Evolutionary conservation across 2,329 filamentous ascomycete species (phyloP).

Genomic region (Colletotrichum kahawae): DNA sequence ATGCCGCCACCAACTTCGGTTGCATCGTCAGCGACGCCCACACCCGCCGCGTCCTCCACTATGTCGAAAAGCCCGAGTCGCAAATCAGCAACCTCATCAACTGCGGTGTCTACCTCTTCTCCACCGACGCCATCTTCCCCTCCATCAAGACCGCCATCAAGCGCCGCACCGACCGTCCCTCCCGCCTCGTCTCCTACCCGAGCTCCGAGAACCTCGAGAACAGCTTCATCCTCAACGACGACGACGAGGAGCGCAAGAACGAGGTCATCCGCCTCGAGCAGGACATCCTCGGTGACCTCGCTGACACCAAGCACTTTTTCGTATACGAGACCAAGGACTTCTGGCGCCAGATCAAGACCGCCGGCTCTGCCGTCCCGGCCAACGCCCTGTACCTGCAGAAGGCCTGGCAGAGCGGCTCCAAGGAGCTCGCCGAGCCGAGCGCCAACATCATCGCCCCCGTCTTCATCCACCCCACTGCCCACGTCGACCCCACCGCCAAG

Average conservation of each 20-base stretch:
- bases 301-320: conserved; percentile 97
- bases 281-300: conserved; percentile 93
- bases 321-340: conserved; percentile 99
- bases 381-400: conserved; percentile 97
- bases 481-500: conserved; percentile 93
- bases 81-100: conserved; percentile 99
- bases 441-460: conserved; percentile 90
- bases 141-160: conserved; percentile 95
- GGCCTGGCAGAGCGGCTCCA: conserved; percentile 81
- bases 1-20: conserved; percentile 93
- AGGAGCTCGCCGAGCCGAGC: conserved; percentile 82
- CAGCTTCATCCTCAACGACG: conserved; percentile 51
- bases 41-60: conserved; percentile 94
- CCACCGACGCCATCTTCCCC: conserved; percentile 94
- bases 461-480: conserved; percentile 91
- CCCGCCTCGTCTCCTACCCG: conserved; percentile 88
- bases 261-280: conserved; percentile 95
- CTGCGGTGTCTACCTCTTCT: conserved; percentile 98
- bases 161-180: conserved; percentile 85
- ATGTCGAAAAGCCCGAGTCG: conserved; percentile 98
- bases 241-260: conserved; percentile 73
- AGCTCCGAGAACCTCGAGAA: conserved; percentile 90
- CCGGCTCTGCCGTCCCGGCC: conserved; percentile 93
- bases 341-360: conserved; percentile 99
- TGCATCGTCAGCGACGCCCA: conserved; percentile 96